Percentiles rank a stretch among this genome's conserved stretches.
Evolutionary conservation across 78 protist genomes (phyloP).

Genomic region (Protostelium mycophagum): DNA sequence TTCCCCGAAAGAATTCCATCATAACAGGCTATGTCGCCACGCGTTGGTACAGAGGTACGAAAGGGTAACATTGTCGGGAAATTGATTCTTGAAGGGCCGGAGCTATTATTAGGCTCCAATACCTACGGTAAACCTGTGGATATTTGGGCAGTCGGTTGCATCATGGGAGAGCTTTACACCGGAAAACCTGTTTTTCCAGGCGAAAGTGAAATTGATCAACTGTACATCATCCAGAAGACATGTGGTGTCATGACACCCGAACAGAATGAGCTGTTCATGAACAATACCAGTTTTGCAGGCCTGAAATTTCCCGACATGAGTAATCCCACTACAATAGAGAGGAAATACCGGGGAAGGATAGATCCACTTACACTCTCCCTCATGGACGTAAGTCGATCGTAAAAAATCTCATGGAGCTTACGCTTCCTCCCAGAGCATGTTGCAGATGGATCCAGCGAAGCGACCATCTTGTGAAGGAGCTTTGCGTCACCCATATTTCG

Average conservation of each 20-base stretch:
- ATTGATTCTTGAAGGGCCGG: conserved; percentile 49
- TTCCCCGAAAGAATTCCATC: not conserved
- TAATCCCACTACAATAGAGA: conserved; percentile 49
- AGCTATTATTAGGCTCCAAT: conserved; percentile 39
- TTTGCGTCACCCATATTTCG: conserved; percentile 85
- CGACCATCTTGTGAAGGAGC: conserved; percentile 82
- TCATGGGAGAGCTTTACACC: conserved; percentile 69
- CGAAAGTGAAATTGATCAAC: conserved; percentile 71
- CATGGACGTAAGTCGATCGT: conserved; percentile 10
- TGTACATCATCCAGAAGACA: conserved; percentile 49
- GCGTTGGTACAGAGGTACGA: conserved; percentile 82
- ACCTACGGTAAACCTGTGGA: conserved; percentile 36
- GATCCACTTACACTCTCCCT: conserved; percentile 37
- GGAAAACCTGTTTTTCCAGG: conserved; percentile 82
- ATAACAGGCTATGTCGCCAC: conserved; percentile 87
- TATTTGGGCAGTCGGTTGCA: conserved; percentile 78
- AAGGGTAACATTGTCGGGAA: conserved; percentile 23
- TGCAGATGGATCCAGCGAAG: conserved; percentile 80
- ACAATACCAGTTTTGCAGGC: conserved; percentile 71
- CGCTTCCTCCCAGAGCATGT: conserved; percentile 64
- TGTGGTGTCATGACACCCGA: conserved; percentile 78
- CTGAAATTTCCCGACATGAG: conserved; percentile 83
- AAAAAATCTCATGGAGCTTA: conserved; percentile 77
- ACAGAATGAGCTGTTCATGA: conserved; percentile 85
- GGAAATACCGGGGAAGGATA: conserved; percentile 20